A percentile compares a stretch with the other conserved stretches of the same genome.
Conservation (phyloP, 1,284 basidiomycete genomes). For the Thecaphora thlaspeos region DNA sequence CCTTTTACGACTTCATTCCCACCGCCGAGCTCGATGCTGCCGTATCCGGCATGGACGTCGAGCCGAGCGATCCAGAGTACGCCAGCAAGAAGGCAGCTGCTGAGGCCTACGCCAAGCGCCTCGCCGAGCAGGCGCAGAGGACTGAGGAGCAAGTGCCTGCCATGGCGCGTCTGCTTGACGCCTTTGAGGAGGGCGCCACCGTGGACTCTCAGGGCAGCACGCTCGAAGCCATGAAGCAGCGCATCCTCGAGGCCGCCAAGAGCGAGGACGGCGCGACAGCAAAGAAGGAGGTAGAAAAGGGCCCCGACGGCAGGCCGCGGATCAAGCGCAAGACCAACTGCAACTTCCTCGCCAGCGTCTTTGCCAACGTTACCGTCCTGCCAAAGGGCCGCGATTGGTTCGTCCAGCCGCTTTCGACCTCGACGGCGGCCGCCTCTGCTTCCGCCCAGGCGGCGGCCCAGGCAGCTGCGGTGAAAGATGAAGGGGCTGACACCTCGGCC, state of each 20-base stretch:
- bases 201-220: constrained; percentile 40
- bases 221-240: constrained; percentile 48
- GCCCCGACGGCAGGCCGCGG: constrained; percentile 35
- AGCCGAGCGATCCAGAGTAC: constrained; percentile 46
- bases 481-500: too few relatives aligned
- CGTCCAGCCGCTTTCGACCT: constrained; percentile 40
- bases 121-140: constrained; percentile 36
- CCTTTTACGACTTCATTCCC: constrained; percentile 51
- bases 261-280: constrained; percentile 10
- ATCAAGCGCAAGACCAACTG: constrained; percentile 54
- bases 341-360: constrained; percentile 57
- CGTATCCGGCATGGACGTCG: constrained; percentile 50
- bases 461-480: too few relatives aligned
- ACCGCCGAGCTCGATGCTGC: constrained; percentile 35
- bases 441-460: constrained; percentile 38
- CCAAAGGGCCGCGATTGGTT: constrained; percentile 55
- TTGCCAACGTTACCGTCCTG: constrained; percentile 53
- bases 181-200: constrained; percentile 56
- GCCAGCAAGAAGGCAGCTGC: constrained; percentile 40
- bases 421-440: constrained; percentile 29
- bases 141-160: constrained; percentile 48
- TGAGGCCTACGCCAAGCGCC: constrained; percentile 32
- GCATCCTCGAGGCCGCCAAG: constrained; percentile 32
- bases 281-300: constrained; percentile 32
- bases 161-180: constrained; percentile 48